phyloP scores from a whole-genome alignment of 768 basidiomycete genomes.

The Boletus tomentosulus region DNA sequence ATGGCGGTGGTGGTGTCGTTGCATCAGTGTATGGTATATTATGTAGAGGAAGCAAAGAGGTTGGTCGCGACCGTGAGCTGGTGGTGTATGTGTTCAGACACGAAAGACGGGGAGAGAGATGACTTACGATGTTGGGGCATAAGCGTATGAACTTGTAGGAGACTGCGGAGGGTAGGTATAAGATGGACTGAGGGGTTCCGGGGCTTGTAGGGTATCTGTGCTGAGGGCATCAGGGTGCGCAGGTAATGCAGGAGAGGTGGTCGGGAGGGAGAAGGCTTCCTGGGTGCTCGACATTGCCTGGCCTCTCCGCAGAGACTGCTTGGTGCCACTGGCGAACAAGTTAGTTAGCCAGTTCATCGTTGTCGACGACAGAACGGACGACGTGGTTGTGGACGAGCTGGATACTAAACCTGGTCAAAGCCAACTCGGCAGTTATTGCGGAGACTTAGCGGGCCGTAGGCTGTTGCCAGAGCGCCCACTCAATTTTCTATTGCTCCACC shows the following conservation, averaged over 20 bases:
- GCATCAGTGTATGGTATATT: conserved; percentile 45
- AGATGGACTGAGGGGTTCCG: conserved; percentile 46
- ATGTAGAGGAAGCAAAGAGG: conserved; percentile 67
- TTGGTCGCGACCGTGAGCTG: conserved; percentile 44
- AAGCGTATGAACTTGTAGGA: conserved; percentile 50
- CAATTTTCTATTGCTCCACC: conserved; percentile 12
- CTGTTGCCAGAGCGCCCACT: background rate
- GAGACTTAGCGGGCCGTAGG: background rate
- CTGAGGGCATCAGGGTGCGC: conserved; percentile 59
- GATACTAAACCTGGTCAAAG: conserved; percentile 14
- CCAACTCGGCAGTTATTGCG: background rate
- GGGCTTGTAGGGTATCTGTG: conserved; percentile 47
- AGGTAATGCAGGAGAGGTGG: conserved; percentile 56
- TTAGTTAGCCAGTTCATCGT: conserved; percentile 73
- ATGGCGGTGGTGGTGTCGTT: conserved; percentile 38
- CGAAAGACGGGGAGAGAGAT: background rate
- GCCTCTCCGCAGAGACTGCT: conserved; percentile 49
- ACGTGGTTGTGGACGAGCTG: background rate
- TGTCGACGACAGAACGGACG: conserved; percentile 9
- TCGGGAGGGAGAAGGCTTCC: conserved; percentile 86
- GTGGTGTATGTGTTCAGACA: conserved; percentile 3
- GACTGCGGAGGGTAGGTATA: conserved; percentile 81
- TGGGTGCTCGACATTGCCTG: conserved; percentile 75
- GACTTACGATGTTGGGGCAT: conserved; percentile 52
- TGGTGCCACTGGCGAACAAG: conserved; percentile 52